A percentile compares a stretch with the other conserved stretches of the same genome.
Evolutionary conservation across 331 rosid genomes (phyloP).

Genomic region (Rosa hybrid): DNA sequence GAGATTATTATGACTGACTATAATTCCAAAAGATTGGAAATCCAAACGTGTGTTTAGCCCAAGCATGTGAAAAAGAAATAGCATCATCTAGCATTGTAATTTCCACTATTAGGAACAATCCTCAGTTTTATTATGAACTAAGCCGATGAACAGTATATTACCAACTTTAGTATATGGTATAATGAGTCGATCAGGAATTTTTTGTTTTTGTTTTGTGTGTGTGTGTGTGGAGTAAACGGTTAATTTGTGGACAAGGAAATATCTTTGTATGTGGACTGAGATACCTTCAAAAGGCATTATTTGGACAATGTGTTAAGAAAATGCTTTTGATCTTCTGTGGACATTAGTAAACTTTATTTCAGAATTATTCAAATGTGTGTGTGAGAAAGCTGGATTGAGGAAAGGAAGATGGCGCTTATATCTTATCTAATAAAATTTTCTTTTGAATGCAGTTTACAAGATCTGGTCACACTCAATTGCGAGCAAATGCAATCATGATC

Average conservation of each 20-base stretch:
- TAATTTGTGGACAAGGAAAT: background rate
- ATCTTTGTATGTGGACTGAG: no score
- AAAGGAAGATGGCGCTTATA: background rate
- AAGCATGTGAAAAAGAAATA: background rate
- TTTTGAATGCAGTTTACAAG: conserved; percentile 74
- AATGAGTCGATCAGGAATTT: background rate
- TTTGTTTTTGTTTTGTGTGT: background rate
- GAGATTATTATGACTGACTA: background rate
- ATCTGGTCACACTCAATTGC: conserved; percentile 65
- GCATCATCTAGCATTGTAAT: background rate
- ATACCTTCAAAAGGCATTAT: background rate
- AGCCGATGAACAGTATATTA: no score
- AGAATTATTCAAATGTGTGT: background rate
- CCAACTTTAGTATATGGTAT: no score
- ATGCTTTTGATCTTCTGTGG: background rate
- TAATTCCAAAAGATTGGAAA: background rate
- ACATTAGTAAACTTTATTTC: background rate
- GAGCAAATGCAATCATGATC: conserved; percentile 76
- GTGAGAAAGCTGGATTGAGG: background rate
- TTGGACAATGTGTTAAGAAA: background rate
- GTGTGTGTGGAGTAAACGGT: background rate
- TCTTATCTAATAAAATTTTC: conserved; percentile 2
- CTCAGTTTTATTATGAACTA: background rate
- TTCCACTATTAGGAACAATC: background rate
- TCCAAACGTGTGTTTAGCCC: background rate